These are phyloP conservation scores for Lithospermum erythrorhizon DNA, from an alignment of 257 asterid species.

Conservation along the genomic window DNA sequence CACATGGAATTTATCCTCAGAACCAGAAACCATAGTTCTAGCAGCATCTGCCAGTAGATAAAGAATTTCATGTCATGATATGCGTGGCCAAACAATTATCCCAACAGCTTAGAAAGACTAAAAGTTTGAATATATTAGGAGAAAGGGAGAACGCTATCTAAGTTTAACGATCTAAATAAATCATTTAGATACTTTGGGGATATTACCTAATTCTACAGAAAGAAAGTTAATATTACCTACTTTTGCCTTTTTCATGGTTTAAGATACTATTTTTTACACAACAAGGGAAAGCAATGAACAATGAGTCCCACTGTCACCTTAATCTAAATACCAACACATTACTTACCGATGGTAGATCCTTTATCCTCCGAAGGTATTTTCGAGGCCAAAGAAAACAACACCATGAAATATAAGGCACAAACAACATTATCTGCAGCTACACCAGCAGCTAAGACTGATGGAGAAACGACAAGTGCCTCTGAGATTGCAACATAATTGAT, in stretches of 20 bases:
- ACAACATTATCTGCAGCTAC: slow-evolving; percentile 89
- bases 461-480: slow-evolving; percentile 61
- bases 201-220: no score
- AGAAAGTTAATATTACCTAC: no score
- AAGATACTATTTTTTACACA: no score
- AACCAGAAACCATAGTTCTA: slow-evolving; percentile 20
- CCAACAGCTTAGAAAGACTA: neutral
- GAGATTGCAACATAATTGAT: slow-evolving; percentile 75
- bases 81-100: neutral
- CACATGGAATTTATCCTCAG: slow-evolving; percentile 37
- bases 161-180: no score
- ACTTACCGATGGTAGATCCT: slow-evolving; percentile 28
- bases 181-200: no score
- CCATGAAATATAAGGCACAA: slow-evolving; percentile 58
- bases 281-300: no score
- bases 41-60: slow-evolving; percentile 29
- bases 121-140: neutral
- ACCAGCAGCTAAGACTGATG: slow-evolving; percentile 78
- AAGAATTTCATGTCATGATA: slow-evolving; percentile 9
- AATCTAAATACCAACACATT: neutral
- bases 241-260: no score
- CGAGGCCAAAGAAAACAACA: slow-evolving; percentile 59
- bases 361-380: slow-evolving; percentile 63
- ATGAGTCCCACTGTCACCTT: neutral
- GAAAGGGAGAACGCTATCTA: no score